Conservation (phyloP, 1,284 basidiomycete species). For the Pseudozyma hubeiensis region DNA sequence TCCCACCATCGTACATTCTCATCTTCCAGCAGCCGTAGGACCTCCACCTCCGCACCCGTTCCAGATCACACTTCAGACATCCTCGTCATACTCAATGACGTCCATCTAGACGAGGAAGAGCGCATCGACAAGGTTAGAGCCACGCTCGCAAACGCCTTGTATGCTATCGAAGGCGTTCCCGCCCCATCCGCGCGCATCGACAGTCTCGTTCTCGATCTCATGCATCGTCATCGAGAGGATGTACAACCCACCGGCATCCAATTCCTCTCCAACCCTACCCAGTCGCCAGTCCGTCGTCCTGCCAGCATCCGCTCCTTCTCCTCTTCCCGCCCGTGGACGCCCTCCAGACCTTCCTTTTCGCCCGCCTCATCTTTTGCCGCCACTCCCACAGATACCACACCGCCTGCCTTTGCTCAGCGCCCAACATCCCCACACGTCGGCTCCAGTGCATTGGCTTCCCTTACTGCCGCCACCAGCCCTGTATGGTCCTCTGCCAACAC, state of each 20-base stretch:
- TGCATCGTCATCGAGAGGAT: constrained; percentile 62
- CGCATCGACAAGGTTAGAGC: constrained; percentile 57
- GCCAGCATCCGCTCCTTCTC: constrained; percentile 54
- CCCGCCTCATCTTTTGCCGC: constrained; percentile 32
- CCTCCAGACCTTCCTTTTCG: constrained; percentile 47
- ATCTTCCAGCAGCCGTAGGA: constrained; percentile 34
- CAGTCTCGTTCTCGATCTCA: constrained; percentile 57
- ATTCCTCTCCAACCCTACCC: constrained; percentile 35
- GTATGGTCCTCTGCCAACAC: constrained; percentile 22
- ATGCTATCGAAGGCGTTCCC: constrained; percentile 46
- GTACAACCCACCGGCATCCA: constrained; percentile 47
- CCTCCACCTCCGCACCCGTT: constrained; percentile 30
- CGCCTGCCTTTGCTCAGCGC: constrained; percentile 19
- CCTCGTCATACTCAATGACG: constrained; percentile 47
- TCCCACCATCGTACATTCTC: constrained; percentile 36
- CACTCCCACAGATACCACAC: constrained; percentile 18
- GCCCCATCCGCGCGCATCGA: constrained; percentile 54
- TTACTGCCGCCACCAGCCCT: constrained; percentile 20
- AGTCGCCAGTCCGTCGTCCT: constrained; percentile 51
- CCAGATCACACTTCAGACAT: constrained; percentile 38
- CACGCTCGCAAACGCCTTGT: constrained; percentile 42
- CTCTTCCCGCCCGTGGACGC: constrained; percentile 54
- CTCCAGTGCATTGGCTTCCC: constrained; percentile 30
- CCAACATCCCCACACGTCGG: constrained; percentile 41
- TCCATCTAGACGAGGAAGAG: constrained; percentile 56